These are phyloP conservation scores for Fusarium paranaense DNA, from an alignment of 2,329 filamentous ascomycete species.

Conservation along the genomic window DNA sequence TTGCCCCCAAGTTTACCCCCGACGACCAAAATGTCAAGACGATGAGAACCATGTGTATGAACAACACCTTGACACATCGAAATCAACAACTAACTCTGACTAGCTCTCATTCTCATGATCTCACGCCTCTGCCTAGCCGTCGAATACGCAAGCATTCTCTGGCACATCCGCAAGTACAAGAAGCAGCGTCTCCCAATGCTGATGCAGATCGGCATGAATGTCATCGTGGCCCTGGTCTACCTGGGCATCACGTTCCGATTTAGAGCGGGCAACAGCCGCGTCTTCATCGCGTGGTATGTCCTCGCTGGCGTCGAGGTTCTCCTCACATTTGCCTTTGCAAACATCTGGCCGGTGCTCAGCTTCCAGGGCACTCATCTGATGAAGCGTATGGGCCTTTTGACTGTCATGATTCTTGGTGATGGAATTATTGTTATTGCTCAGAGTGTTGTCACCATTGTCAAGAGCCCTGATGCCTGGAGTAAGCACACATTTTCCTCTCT, in stretches of 20 bases:
- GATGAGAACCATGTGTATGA: slow-evolving; percentile 56
- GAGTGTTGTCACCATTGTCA: slow-evolving; percentile 63
- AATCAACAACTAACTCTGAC: neutral
- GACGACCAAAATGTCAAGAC: slow-evolving; percentile 51
- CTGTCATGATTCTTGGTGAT: slow-evolving; percentile 75
- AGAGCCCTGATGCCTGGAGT: slow-evolving; percentile 56
- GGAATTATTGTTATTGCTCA: slow-evolving; percentile 69
- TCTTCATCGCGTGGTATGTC: slow-evolving; percentile 63
- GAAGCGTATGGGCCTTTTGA: slow-evolving; percentile 72
- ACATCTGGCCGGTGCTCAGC: slow-evolving; percentile 65
- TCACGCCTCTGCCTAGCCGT: slow-evolving; percentile 65
- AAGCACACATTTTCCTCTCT: slow-evolving; percentile 7
- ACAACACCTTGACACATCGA: too few relatives aligned
- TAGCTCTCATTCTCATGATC: slow-evolving; percentile 60
- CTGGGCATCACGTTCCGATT: slow-evolving; percentile 57
- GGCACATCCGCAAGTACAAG: slow-evolving; percentile 56
- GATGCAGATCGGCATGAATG: slow-evolving; percentile 51
- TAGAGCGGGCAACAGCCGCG: slow-evolving; percentile 46
- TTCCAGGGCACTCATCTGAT: slow-evolving; percentile 73
- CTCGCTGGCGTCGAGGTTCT: slow-evolving; percentile 65
- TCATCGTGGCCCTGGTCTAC: slow-evolving; percentile 53
- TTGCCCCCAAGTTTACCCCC: slow-evolving; percentile 61
- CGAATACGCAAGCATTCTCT: slow-evolving; percentile 63
- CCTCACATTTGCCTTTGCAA: slow-evolving; percentile 64
- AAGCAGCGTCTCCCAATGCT: slow-evolving; percentile 51